Percentiles rank a stretch among this genome's conserved stretches.
phyloP scores from a whole-genome alignment of 2,329 filamentous ascomycete genomes.

The Trichoderma koningiopsis region DNA sequence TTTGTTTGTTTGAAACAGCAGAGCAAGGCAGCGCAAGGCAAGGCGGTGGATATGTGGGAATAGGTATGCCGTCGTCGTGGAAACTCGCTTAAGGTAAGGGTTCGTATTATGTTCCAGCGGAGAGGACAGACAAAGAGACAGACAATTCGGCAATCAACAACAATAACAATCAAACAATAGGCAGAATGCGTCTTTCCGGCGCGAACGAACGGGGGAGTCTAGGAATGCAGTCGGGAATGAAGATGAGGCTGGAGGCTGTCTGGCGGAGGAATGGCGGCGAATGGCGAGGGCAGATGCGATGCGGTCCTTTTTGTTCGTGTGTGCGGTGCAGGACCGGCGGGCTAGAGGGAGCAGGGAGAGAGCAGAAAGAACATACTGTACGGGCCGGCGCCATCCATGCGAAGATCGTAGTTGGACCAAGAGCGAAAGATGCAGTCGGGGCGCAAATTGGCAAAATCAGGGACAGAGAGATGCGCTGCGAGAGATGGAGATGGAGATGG shows the following conservation, averaged over 20 bases:
- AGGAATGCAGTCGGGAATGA: slow-evolving; percentile 17
- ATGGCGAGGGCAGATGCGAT: slow-evolving; percentile 5
- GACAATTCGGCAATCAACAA: neutral
- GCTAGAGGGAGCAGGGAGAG: neutral
- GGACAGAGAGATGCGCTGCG: slow-evolving; percentile 3
- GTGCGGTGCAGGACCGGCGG: neutral
- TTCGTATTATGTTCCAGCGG: slow-evolving; percentile 16
- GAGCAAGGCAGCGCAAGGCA: neutral
- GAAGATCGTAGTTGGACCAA: neutral
- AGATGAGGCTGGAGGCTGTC: neutral
- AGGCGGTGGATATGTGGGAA: slow-evolving; percentile 7
- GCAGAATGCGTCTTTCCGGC: neutral
- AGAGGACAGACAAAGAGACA: neutral
- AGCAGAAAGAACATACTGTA: neutral
- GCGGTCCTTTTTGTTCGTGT: neutral
- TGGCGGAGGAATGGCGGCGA: slow-evolving; percentile 11
- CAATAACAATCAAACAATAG: neutral
- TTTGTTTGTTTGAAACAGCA: neutral
- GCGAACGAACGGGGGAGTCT: neutral
- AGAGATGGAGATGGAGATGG: neutral
- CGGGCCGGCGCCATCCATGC: neutral
- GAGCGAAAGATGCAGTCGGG: neutral
- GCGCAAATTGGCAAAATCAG: neutral
- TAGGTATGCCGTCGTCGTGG: slow-evolving; percentile 13
- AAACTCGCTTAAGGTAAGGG: slow-evolving; percentile 19